phyloP scores from a whole-genome alignment of 2,329 filamentous ascomycete species.

The Alternaria longipes region DNA sequence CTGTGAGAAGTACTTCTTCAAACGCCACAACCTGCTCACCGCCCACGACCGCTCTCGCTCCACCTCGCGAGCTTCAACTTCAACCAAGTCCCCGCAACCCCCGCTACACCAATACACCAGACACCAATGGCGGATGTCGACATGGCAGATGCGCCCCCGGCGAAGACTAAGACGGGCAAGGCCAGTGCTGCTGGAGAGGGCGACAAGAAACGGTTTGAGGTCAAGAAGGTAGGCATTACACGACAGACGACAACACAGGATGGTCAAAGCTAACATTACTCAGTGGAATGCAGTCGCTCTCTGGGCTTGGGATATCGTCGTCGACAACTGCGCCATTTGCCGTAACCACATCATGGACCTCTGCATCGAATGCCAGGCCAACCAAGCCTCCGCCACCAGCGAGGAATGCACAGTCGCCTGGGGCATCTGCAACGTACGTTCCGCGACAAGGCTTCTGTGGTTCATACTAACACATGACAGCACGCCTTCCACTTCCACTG shows the following conservation, averaged over 20 bases:
- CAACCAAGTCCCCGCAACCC: constrained; percentile 31
- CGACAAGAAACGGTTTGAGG: constrained; percentile 96
- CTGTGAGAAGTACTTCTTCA: constrained; percentile 6
- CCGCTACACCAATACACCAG: constrained; percentile 29
- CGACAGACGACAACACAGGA: constrained; percentile 2
- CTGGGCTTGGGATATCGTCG: constrained; percentile 99
- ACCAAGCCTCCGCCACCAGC: constrained; percentile 95
- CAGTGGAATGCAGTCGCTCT: constrained; percentile 98
- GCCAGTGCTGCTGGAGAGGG: constrained; percentile 61
- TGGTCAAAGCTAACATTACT: constrained; percentile 29
- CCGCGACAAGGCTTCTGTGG: background rate
- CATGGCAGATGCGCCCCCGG: constrained; percentile 83
- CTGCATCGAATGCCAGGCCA: constrained; percentile 98
- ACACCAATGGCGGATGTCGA: constrained; percentile 88
- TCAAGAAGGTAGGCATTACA: constrained; percentile 81
- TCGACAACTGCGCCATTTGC: constrained; percentile 99
- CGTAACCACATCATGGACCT: constrained; percentile 99
- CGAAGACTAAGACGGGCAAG: constrained; percentile 63
- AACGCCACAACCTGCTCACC: background rate
- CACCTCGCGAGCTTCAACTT: constrained; percentile 7
- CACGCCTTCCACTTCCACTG: constrained; percentile 99
- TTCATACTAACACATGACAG: constrained; percentile 64
- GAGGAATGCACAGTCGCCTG: constrained; percentile 99
- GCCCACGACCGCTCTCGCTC: constrained; percentile 2
- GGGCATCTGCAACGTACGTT: constrained; percentile 98